Evolutionary conservation across 2,329 filamentous ascomycete species (phyloP).

Genomic region (Alternaria brassicae): DNA sequence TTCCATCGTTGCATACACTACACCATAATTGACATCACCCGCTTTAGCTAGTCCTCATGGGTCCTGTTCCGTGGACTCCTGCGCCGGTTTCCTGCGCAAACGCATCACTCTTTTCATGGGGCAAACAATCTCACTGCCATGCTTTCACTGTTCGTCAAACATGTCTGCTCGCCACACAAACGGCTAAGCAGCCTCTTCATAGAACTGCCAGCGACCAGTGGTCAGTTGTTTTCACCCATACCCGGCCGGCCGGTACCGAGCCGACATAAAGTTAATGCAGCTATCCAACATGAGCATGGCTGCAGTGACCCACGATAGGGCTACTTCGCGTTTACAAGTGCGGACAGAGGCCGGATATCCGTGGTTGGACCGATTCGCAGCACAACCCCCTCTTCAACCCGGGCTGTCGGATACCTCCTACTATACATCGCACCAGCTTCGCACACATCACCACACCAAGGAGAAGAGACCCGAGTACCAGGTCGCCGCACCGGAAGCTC

Average conservation of each 20-base stretch:
- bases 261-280: background rate
- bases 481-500: conserved; percentile 36
- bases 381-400: conserved; percentile 29
- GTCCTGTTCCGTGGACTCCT: background rate
- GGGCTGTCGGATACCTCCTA: conserved; percentile 41
- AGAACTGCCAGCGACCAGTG: background rate
- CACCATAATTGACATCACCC: conserved; percentile 36
- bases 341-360: conserved; percentile 33
- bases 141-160: background rate
- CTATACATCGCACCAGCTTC: conserved; percentile 31
- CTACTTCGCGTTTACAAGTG: conserved; percentile 26
- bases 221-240: background rate
- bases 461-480: conserved; percentile 37
- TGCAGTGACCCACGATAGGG: conserved; percentile 3
- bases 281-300: background rate
- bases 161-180: background rate
- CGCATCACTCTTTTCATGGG: background rate
- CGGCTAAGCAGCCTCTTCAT: background rate
- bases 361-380: conserved; percentile 33
- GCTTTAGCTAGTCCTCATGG: conserved; percentile 27
- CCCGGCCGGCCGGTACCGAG: background rate
- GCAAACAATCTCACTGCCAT: background rate
- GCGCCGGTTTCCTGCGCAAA: conserved; percentile 5
- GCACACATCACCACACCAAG: conserved; percentile 37
- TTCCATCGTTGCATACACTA: conserved; percentile 46